Evolutionary conservation across 2,329 filamentous ascomycete genomes (phyloP), one percentile per base, ranked within the genome.

Genomic region (Ceratocystis alfenasii): DNA sequence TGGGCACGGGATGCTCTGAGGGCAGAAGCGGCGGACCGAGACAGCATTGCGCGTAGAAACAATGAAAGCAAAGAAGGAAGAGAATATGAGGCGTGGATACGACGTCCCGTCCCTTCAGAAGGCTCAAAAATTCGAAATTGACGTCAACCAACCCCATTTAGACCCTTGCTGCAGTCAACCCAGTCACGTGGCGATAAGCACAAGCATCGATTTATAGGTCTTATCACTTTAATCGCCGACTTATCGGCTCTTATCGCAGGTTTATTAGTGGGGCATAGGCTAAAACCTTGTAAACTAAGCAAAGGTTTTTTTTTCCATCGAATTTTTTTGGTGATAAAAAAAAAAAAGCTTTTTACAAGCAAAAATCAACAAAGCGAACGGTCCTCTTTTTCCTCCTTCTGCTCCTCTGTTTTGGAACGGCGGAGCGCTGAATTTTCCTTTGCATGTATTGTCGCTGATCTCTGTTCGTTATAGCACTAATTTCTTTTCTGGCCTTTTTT

Each of bases 71-170:
- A 30, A 7, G 5, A 17, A 20, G 17, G 28, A 20, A 20, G 25
- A 36, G 25, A 12, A 36, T 7, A 33, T n/a, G 7, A 36, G 12
- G 17, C 55, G 36, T 36, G 55, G 12, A 17, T 17, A 20, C 5
- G n/a, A 25, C 28, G 36, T 41, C 2, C 22, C 28, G n/a, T 59
- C 28, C 28, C 46, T 63, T 63, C 25, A n/a, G 45, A 22, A 10
- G 6, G 25, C 41, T 63, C 12, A 20, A 7, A 50, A 63, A 48
- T 25, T 48, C 33, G 28, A 59, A 59, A 28, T 65, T 62, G 57
- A 65, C 64, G 64, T 65, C 64, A 65, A 62, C 25, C 20, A n/a
- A n/a, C 46, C 53, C 7, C 12, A 28, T n/a, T 60, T 65, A 53
- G 30, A 65, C 44, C 64, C 64, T 65, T 53, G 28, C 17, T 20